phyloP scores from a whole-genome alignment of 306 rosid genomes.

The Phaseolus lunatus region DNA sequence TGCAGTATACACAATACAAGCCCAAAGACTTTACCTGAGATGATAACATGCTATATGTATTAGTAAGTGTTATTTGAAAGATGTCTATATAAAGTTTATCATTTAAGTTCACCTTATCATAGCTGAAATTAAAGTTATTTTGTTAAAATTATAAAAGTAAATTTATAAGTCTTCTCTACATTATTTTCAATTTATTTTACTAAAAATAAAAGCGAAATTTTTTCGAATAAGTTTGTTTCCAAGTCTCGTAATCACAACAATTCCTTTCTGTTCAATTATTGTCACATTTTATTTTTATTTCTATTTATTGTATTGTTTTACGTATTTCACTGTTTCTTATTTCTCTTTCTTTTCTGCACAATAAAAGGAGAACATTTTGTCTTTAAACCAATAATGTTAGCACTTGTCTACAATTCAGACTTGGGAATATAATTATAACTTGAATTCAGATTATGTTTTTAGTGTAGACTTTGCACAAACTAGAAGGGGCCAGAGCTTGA shows the following conservation, averaged over 20 bases:
- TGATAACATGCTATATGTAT: no score
- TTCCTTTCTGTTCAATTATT: not conserved
- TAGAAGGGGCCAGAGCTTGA: not conserved
- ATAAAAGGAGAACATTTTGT: not conserved
- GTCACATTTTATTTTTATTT: not conserved
- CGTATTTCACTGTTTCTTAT: not conserved
- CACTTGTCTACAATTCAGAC: not conserved
- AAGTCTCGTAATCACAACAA: not conserved
- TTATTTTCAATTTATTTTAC: not conserved
- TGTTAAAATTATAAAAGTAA: no score
- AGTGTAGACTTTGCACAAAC: not conserved
- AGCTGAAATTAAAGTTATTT: not conserved
- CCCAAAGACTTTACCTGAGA: not conserved
- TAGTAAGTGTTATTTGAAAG: not conserved
- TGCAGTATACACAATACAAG: not conserved
- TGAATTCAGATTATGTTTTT: not conserved
- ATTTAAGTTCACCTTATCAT: no score
- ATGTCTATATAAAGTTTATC: not conserved
- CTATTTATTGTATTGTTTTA: not conserved
- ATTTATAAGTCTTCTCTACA: not conserved
- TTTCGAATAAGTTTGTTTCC: not conserved
- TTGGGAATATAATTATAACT: not conserved
- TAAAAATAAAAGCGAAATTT: not conserved
- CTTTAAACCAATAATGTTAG: not conserved
- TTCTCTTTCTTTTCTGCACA: not conserved